Evolutionary conservation across 768 basidiomycete genomes (phyloP).

Genomic region (Mycena capillaripes): DNA sequence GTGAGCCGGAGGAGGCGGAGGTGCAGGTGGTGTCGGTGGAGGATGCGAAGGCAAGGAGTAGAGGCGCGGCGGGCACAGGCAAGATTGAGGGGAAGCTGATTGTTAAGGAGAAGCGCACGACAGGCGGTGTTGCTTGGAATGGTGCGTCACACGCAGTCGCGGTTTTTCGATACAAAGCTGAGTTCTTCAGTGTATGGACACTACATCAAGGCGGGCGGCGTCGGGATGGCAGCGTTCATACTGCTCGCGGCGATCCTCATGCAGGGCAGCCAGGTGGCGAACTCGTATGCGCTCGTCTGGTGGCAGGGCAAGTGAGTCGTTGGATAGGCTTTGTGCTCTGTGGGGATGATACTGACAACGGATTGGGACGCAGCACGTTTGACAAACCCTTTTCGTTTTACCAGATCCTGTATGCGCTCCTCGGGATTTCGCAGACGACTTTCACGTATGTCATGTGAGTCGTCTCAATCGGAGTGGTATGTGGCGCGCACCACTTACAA

Average conservation of each 20-base stretch:
- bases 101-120: slow-evolving; percentile 72
- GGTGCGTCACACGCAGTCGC: slow-evolving; percentile 47
- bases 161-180: background rate
- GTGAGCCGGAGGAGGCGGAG: slow-evolving; percentile 44
- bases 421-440: slow-evolving; percentile 67
- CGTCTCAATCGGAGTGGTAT: background rate
- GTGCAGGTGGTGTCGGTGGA: slow-evolving; percentile 41
- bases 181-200: slow-evolving; percentile 64
- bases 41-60: slow-evolving; percentile 38
- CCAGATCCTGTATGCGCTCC: slow-evolving; percentile 72
- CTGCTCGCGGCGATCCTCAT: slow-evolving; percentile 65
- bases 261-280: slow-evolving; percentile 73
- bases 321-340: slow-evolving; percentile 64
- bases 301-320: slow-evolving; percentile 71
- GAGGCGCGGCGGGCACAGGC: slow-evolving; percentile 62
- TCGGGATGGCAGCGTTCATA: slow-evolving; percentile 61
- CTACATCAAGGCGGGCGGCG: slow-evolving; percentile 70
- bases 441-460: slow-evolving; percentile 72
- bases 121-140: slow-evolving; percentile 69
- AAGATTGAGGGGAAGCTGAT: slow-evolving; percentile 78
- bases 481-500: background rate
- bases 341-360: background rate
- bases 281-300: slow-evolving; percentile 78
- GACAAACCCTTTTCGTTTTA: slow-evolving; percentile 68
- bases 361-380: slow-evolving; percentile 53